These are phyloP conservation scores for Biscutella laevigata DNA, from an alignment of 441 rosid genomes.

Conservation along the genomic window DNA sequence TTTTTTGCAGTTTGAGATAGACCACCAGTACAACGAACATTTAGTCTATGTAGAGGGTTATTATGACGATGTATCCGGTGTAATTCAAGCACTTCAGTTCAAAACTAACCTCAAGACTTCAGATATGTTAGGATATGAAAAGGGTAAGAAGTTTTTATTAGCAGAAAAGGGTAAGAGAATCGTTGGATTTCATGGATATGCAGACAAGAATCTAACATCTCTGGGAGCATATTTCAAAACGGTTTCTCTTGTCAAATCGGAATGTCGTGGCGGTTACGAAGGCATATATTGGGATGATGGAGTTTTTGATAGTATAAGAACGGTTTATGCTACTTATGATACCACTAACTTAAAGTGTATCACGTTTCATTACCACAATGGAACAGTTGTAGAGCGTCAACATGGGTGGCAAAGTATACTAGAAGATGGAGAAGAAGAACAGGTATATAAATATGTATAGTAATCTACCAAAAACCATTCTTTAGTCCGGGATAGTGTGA, in stretches of 20 bases:
- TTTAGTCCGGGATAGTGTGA: too few species aligned
- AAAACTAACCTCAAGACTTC: conserved; percentile 15
- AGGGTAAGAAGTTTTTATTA: conserved; percentile 10
- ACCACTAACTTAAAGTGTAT: neutral
- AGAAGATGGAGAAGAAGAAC: conserved; percentile 11
- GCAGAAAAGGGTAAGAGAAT: neutral
- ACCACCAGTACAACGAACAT: conserved; percentile 11
- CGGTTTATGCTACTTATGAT: neutral
- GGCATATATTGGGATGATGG: conserved; percentile 14
- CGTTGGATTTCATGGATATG: conserved; percentile 18
- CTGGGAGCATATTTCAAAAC: conserved; percentile 19
- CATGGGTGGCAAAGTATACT: conserved; percentile 11
- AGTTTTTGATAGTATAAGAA: neutral
- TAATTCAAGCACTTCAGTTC: conserved; percentile 13
- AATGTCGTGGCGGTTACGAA: neutral
- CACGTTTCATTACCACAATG: conserved; percentile 10
- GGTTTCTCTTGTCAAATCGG: conserved; percentile 1
- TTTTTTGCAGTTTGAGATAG: conserved; percentile 12
- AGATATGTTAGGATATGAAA: neutral
- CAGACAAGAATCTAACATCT: conserved; percentile 14
- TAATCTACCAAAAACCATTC: too few species aligned
- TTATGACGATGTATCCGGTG: neutral
- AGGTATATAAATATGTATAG: too few species aligned
- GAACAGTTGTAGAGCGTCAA: conserved; percentile 6
- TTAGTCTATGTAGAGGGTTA: conserved; percentile 6